Base-by-base conservation (phyloP, 2,329 filamentous ascomycete genomes). In the Beauveria scarabaeidicola region DNA sequence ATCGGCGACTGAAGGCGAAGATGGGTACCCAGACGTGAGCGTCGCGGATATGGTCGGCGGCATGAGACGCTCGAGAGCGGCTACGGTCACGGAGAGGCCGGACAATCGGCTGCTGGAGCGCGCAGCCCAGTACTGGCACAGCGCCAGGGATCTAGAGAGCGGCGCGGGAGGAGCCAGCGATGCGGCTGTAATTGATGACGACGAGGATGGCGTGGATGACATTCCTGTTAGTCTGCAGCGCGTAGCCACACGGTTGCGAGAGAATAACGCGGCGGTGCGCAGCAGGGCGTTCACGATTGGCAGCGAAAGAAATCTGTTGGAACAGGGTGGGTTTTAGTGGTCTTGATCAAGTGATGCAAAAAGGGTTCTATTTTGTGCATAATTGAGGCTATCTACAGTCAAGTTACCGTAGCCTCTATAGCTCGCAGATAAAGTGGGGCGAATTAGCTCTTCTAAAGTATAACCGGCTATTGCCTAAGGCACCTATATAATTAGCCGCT, bases 151-250 rank as follows among this genome's bases (percentile, higher is more conserved):
- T n/a, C 8, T 63, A 61, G 29, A 63, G 64, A 25, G 67, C 59
- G 41, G 52, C 63, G 23, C 62, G 63, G 38, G 60, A 52, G 32
- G 63, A 32, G 40, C 23, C 13, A 63, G 62, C 3, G 59, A 52
- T 3, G 46, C 58, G 3, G 67, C 64, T 27, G 67, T 68, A 3
- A 68, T 66, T 2, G 61, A 63, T 0, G 68, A 65, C 0, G 64
- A 65, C 1, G 67, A 65, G n/a, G 67, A 66, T 38, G 63, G 64
- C 2, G 64, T 72, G n/a, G 73, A 74, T 11, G 73, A 74, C 38
- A 66, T 81, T 48, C 78, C 78, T 2, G 68, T 74, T 64, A 78
- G 76, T 61, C 63, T 81, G 59, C 77, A 77, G 61, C 73, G 78
- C 58, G 77, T 81, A 2, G 74, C 77, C 40, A 75, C 75, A 21